Conservation (phyloP, 1,284 basidiomycete genomes). For the Peniophora sp. region DNA sequence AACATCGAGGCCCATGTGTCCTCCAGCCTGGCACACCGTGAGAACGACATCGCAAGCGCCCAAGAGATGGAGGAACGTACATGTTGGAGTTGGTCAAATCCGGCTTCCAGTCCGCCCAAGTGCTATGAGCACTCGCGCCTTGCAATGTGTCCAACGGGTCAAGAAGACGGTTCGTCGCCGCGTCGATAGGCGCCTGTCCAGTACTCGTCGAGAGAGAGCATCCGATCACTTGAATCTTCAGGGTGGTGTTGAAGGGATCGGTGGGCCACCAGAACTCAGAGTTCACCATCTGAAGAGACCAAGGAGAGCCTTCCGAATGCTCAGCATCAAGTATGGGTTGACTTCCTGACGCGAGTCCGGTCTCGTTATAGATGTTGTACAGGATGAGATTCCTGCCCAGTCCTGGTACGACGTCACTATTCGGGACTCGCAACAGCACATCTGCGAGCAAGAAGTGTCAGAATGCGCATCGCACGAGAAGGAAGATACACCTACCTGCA, state of each 20-base stretch:
- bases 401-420: neutral
- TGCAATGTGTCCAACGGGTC: neutral
- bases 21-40: neutral
- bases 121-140: neutral
- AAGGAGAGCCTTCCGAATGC: neutral
- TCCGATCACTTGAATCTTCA: neutral
- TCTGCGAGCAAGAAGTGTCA: neutral
- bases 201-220: neutral
- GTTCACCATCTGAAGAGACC: neutral
- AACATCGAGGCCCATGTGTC: conserved; percentile 1
- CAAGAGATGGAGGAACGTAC: neutral
- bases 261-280: too few relatives aligned
- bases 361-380: neutral
- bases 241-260: neutral
- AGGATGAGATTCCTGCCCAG: neutral
- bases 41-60: neutral
- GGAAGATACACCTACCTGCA: neutral
- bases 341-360: neutral
- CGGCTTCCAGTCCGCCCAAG: neutral
- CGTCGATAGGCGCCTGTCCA: neutral
- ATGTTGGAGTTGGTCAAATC: neutral
- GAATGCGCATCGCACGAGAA: neutral
- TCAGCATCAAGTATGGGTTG: neutral
- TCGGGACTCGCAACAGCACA: neutral
- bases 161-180: neutral